Percentiles rank a stretch among this genome's conserved stretches.
phyloP scores from a whole-genome alignment of 495 filamentous ascomycete species.

The Penicillium herquei region DNA sequence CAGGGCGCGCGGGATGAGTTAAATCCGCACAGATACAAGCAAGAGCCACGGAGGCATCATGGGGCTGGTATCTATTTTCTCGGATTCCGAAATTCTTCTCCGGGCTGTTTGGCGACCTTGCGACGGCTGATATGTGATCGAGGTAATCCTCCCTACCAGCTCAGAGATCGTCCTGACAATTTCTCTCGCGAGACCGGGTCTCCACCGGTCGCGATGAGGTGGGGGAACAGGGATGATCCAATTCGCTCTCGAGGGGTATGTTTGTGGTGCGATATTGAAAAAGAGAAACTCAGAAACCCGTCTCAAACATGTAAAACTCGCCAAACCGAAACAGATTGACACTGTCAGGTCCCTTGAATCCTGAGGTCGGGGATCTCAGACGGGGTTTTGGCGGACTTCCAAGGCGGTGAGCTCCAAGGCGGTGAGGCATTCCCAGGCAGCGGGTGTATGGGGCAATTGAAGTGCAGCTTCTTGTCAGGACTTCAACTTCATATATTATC shows the following conservation, averaged over 20 bases:
- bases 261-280: background rate
- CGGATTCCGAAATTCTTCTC: background rate
- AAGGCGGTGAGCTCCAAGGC: background rate
- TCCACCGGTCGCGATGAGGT: slow-evolving; percentile 3
- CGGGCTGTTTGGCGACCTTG: background rate
- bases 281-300: background rate
- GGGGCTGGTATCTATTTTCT: slow-evolving; percentile 10
- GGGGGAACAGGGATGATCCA: slow-evolving; percentile 3
- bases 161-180: slow-evolving; percentile 4
- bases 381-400: slow-evolving; percentile 19
- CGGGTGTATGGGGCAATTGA: background rate
- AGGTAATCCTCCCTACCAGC: background rate
- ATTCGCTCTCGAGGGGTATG: background rate
- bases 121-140: background rate
- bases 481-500: too few species aligned
- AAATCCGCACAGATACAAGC: slow-evolving; percentile 19
- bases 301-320: slow-evolving; percentile 9
- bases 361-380: slow-evolving; percentile 17
- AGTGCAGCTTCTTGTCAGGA: background rate
- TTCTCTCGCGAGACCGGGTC: slow-evolving; percentile 11
- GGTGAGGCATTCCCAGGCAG: background rate
- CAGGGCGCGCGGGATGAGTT: slow-evolving; percentile 18
- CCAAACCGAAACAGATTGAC: slow-evolving; percentile 3
- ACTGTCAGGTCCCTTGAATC: slow-evolving; percentile 14
- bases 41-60: slow-evolving; percentile 28